Percentiles rank a stretch among this genome's conserved stretches.
phyloP scores from a whole-genome alignment of 1,284 basidiomycete genomes.

The Apiotrichum porosum region DNA sequence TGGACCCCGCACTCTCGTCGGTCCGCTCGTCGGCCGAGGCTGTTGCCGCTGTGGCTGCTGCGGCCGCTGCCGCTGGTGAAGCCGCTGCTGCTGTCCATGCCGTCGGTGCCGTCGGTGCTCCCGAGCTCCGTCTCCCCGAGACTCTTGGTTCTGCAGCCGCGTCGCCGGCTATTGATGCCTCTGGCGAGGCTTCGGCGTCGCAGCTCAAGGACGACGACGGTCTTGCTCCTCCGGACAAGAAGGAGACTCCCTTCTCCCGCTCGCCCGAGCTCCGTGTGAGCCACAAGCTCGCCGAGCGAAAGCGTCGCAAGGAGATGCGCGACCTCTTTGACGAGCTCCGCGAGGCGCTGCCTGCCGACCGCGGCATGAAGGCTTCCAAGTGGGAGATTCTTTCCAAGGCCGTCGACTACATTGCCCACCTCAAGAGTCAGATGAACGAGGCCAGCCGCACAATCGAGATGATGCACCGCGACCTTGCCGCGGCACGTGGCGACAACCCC shows the following conservation, averaged over 20 bases:
- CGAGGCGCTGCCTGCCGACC: conserved; percentile 81
- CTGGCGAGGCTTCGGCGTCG: background rate
- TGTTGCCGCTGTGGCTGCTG: background rate
- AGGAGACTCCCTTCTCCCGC: conserved; percentile 79
- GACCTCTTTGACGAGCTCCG: conserved; percentile 90
- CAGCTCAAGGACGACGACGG: background rate
- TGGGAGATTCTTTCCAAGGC: conserved; percentile 23
- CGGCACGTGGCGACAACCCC: conserved; percentile 10
- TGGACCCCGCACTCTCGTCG: conserved; percentile 35
- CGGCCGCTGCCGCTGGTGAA: conserved; percentile 3
- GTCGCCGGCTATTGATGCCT: conserved; percentile 16
- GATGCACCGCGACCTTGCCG: conserved; percentile 11
- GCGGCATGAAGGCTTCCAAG: conserved; percentile 90
- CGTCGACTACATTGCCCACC: conserved; percentile 22
- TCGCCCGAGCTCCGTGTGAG: conserved; percentile 87
- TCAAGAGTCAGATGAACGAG: conserved; percentile 17
- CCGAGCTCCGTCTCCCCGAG: conserved; percentile 35
- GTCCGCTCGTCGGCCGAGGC: conserved; percentile 23
- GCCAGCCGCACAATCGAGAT: conserved; percentile 13
- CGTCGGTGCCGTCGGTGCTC: conserved; percentile 7
- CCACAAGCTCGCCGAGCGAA: conserved; percentile 90
- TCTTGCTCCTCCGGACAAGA: conserved; percentile 13
- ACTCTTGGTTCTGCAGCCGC: conserved; percentile 29
- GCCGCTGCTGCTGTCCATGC: no score
- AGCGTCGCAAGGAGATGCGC: conserved; percentile 95